Conservation (phyloP, 495 filamentous ascomycete species). For the Podospora sp. region DNA sequence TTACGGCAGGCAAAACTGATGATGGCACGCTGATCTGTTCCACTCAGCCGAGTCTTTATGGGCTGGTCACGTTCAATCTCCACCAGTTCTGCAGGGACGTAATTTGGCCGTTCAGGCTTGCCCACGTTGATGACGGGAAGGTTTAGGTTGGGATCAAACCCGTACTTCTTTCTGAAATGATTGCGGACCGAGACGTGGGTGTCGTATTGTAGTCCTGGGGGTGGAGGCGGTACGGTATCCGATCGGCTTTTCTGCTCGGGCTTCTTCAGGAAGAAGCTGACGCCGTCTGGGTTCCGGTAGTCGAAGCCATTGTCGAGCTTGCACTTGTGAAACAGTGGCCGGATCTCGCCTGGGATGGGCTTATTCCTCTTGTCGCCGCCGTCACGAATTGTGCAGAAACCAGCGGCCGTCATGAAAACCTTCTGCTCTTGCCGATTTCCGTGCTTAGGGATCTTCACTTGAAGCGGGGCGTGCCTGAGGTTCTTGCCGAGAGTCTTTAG, state of each 20-base stretch:
- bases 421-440: not conserved
- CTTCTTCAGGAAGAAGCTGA: too few relatives aligned
- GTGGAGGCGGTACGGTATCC: too few relatives aligned
- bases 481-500: not conserved
- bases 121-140: constrained; percentile 75
- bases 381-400: not conserved
- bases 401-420: not conserved
- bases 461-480: not conserved
- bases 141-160: constrained; percentile 27
- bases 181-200: too few relatives aligned
- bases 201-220: too few relatives aligned
- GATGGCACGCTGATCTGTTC: constrained; percentile 68
- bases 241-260: too few relatives aligned
- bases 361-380: not conserved
- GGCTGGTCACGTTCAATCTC: constrained; percentile 67
- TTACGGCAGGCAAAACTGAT: constrained; percentile 68
- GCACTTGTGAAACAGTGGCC: too few relatives aligned
- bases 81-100: constrained; percentile 69
- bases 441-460: not conserved
- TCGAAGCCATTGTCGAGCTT: too few relatives aligned
- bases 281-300: too few relatives aligned
- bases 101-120: constrained; percentile 57
- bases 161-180: constrained; percentile 28
- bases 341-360: not conserved
- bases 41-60: constrained; percentile 56